phyloP scores from a whole-genome alignment of 2,329 filamentous ascomycete species.

The Penicillium sp. region DNA sequence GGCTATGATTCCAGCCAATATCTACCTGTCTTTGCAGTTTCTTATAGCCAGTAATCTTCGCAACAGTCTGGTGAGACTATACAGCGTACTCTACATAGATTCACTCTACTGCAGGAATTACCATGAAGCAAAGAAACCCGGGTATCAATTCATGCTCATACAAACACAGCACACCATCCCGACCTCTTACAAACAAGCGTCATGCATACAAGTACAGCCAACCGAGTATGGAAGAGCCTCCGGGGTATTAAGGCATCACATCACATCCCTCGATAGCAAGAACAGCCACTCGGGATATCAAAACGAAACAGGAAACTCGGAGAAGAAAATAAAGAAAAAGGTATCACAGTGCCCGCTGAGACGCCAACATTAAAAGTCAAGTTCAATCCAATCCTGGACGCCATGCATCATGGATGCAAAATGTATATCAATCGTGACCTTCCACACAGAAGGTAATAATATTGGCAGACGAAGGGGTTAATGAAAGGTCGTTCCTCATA shows the following conservation, averaged over 20 bases:
- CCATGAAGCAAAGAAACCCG: background rate
- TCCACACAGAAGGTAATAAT: background rate
- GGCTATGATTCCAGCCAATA: too few species aligned
- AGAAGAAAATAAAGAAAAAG: background rate
- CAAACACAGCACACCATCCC: constrained; percentile 1
- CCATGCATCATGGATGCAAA: background rate
- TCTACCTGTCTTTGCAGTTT: too few species aligned
- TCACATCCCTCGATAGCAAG: background rate
- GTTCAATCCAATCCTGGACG: background rate
- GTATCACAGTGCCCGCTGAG: background rate
- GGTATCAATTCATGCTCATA: constrained; percentile 8
- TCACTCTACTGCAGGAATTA: too few species aligned
- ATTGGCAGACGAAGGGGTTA: constrained; percentile 4
- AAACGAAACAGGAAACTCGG: background rate
- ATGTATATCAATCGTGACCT: constrained; percentile 2
- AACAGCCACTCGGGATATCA: background rate
- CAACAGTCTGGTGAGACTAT: too few species aligned
- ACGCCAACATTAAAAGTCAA: background rate
- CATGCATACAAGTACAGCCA: constrained; percentile 6
- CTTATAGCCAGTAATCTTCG: too few species aligned
- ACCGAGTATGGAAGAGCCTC: background rate
- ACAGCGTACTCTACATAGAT: too few species aligned
- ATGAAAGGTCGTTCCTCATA: constrained; percentile 5
- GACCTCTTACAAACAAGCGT: background rate
- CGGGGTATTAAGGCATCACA: background rate